phyloP scores from a whole-genome alignment of 768 basidiomycete species.

The Albatrellus ellisii region DNA sequence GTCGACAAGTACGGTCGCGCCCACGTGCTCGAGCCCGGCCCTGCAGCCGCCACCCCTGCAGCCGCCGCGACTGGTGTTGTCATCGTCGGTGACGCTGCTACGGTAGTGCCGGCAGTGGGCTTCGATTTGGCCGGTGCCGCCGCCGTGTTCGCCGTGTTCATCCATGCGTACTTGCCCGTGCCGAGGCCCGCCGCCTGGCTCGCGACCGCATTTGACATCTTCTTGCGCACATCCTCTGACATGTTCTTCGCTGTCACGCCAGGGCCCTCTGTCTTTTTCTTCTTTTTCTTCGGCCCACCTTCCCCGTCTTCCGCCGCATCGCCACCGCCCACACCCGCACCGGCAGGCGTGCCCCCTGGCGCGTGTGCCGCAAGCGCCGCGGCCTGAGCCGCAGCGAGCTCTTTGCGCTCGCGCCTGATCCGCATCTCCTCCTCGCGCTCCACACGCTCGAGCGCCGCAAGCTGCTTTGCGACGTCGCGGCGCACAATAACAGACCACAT shows the following conservation, averaged over 20 bases:
- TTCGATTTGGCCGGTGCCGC: constrained; percentile 25
- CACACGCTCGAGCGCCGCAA: constrained; percentile 57
- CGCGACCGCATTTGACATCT: constrained; percentile 83
- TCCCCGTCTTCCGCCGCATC: constrained; percentile 35
- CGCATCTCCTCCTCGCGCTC: constrained; percentile 79
- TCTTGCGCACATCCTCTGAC: constrained; percentile 86
- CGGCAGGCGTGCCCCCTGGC: no score
- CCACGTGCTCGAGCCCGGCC: constrained; percentile 29
- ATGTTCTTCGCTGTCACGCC: constrained; percentile 81
- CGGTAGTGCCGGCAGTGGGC: constrained; percentile 17
- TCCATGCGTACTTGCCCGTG: constrained; percentile 74
- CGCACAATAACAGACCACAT: constrained; percentile 77
- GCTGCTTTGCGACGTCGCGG: constrained; percentile 70
- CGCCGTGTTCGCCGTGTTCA: constrained; percentile 51
- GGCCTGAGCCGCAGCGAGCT: constrained; percentile 58
- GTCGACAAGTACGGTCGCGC: constrained; percentile 51
- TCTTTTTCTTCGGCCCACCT: constrained; percentile 57
- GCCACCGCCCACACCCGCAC: constrained; percentile 40
- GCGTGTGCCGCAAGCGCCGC: constrained; percentile 54
- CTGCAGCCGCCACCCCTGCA: constrained; percentile 11
- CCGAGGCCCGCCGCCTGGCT: constrained; percentile 79
- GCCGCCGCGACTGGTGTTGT: constrained; percentile 17
- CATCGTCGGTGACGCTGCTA: constrained; percentile 21
- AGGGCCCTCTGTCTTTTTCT: constrained; percentile 71
- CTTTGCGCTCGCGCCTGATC: constrained; percentile 64